These are phyloP conservation scores for Paecilomyces fulvus DNA, from an alignment of 2,329 filamentous ascomycete species.

Conservation along the genomic window DNA sequence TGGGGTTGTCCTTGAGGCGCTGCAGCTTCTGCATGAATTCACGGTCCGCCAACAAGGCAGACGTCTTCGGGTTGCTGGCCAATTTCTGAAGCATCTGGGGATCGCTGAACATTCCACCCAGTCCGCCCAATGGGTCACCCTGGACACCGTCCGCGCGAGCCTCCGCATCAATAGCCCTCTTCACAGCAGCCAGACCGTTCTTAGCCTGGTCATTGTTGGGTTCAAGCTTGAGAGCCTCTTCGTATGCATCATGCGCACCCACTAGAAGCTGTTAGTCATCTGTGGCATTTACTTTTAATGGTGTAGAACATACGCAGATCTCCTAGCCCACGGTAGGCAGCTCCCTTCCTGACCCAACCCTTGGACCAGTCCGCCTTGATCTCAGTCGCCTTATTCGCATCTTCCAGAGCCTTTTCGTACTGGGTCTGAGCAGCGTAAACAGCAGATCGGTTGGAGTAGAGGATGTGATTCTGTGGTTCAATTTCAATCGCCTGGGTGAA, in stretches of 20 bases:
- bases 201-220: constrained; percentile 88
- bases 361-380: constrained; percentile 98
- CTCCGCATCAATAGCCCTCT: constrained; percentile 79
- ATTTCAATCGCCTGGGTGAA: constrained; percentile 89
- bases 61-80: constrained; percentile 89
- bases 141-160: constrained; percentile 52
- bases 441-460: constrained; percentile 94
- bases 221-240: constrained; percentile 89
- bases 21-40: constrained; percentile 88
- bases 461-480: constrained; percentile 85
- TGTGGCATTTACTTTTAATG: too few species aligned
- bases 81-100: constrained; percentile 85
- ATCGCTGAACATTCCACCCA: constrained; percentile 93
- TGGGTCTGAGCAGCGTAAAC: constrained; percentile 82
- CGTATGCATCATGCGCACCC: constrained; percentile 80
- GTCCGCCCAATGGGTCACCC: constrained; percentile 61
- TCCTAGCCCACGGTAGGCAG: constrained; percentile 77
- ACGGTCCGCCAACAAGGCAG: constrained; percentile 66
- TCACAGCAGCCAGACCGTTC: constrained; percentile 72
- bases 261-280: constrained; percentile 36
- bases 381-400: constrained; percentile 88
- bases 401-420: constrained; percentile 73
- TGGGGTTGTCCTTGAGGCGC: constrained; percentile 70
- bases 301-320: constrained; percentile 55
- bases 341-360: constrained; percentile 88